Percentiles rank a stretch among this genome's conserved stretches.
Evolutionary conservation across 345 rosid species (phyloP).

Genomic region (Litchi chinensis): DNA sequence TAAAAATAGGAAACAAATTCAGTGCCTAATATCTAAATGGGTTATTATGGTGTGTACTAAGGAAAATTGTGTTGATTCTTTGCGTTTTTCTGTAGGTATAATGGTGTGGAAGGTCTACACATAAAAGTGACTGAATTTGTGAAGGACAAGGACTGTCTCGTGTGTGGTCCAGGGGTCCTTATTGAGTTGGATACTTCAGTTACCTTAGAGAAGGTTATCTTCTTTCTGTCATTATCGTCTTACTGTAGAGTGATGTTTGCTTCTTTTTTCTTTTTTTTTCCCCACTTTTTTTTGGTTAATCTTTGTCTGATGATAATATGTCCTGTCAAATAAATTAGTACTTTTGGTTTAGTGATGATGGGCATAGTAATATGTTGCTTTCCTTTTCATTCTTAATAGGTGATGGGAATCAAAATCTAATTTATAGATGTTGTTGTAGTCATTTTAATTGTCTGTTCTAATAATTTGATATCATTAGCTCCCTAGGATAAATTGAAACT

Average conservation of each 20-base stretch:
- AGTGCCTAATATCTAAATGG: not conserved
- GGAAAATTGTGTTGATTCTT: not conserved
- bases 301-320: not conserved
- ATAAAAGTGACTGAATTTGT: constrained; percentile 78
- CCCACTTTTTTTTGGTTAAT: not conserved
- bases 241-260: not conserved
- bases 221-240: constrained; percentile 14
- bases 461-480: not conserved
- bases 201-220: constrained; percentile 74
- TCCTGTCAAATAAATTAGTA: not conserved
- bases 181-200: constrained; percentile 73
- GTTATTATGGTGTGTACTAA: not conserved
- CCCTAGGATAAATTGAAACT: not conserved
- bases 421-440: not conserved
- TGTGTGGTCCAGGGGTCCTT: constrained; percentile 94
- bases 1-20: not conserved
- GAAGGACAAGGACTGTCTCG: constrained; percentile 87
- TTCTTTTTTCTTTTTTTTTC: not conserved
- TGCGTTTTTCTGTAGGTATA: constrained; percentile 54
- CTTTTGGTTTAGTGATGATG: not conserved
- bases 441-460: not conserved
- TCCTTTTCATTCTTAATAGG: not conserved
- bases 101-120: constrained; percentile 90
- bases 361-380: not conserved
- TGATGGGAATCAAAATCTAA: not conserved